Conservation (phyloP, 2,329 filamentous ascomycete species). For the Rugonectria rugulosa region DNA sequence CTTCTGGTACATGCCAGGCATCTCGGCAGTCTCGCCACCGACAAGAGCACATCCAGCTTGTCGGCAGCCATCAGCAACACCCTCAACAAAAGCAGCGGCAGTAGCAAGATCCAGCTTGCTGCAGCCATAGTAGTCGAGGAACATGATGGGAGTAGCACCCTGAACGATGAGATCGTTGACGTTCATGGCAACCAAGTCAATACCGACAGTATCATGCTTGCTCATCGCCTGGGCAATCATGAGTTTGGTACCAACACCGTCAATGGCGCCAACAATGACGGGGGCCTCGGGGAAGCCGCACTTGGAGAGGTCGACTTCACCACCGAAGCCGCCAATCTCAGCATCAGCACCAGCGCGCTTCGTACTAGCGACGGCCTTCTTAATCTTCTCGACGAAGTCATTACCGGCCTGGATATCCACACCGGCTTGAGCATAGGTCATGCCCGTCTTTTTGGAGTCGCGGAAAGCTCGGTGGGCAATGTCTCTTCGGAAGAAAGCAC, state of each 20-base stretch:
- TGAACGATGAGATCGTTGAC: constrained; percentile 98
- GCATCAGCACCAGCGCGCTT: constrained; percentile 87
- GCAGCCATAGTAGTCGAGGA: constrained; percentile 98
- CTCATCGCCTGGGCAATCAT: constrained; percentile 75
- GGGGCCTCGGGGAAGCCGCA: constrained; percentile 79
- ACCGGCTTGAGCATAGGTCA: constrained; percentile 93
- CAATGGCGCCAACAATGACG: constrained; percentile 90
- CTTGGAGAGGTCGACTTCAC: constrained; percentile 65
- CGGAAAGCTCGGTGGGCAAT: constrained; percentile 83
- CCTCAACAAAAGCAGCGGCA: constrained; percentile 86
- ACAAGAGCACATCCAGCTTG: constrained; percentile 88
- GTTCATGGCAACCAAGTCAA: constrained; percentile 98
- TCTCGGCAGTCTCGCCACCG: constrained; percentile 98
- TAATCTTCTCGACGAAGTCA: constrained; percentile 90
- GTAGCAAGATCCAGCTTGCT: constrained; percentile 81
- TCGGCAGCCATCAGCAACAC: constrained; percentile 87
- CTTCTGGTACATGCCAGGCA: constrained; percentile 91
- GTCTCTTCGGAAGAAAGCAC: constrained; percentile 91
- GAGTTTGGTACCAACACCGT: constrained; percentile 64
- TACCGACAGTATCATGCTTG: constrained; percentile 93
- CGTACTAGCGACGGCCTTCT: constrained; percentile 85
- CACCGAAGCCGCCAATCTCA: constrained; percentile 94
- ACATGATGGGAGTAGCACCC: constrained; percentile 92
- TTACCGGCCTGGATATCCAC: constrained; percentile 97
- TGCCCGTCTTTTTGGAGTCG: constrained; percentile 53